Evolutionary conservation across 257 asterid genomes (phyloP).

Genomic region (Przewalskia tangutica): DNA sequence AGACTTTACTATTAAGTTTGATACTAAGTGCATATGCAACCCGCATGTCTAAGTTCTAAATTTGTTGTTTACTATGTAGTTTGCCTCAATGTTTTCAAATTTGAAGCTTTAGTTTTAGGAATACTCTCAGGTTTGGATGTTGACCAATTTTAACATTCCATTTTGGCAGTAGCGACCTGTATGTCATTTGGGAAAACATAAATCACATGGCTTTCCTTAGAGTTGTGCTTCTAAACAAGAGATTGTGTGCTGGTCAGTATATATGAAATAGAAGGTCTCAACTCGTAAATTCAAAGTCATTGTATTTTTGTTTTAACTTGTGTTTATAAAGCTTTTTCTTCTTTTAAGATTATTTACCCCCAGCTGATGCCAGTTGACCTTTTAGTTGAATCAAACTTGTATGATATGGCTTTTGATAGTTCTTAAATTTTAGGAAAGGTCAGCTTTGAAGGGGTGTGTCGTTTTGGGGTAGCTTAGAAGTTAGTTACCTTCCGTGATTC

Average conservation of each 20-base stretch:
- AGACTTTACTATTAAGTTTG: conserved; percentile 32
- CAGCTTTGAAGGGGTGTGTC: conserved; percentile 62
- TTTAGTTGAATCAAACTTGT: conserved; percentile 74
- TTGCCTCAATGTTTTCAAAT: not conserved
- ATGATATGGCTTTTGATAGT: conserved; percentile 83
- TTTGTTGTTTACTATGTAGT: not conserved
- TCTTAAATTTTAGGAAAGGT: conserved; percentile 84
- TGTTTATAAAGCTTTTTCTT: conserved; percentile 3
- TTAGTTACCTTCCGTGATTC: conserved; percentile 8
- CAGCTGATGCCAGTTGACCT: conserved; percentile 66
- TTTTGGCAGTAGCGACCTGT: not conserved
- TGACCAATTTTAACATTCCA: not conserved
- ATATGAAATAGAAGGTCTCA: not conserved
- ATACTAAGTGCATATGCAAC: not conserved
- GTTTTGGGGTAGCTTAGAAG: conserved; percentile 10
- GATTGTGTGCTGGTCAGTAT: not conserved
- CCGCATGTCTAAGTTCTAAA: not conserved
- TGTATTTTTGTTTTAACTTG: conserved; percentile 1
- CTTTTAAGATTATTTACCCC: conserved; percentile 51
- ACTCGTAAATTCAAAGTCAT: not conserved
- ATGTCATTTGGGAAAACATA: not conserved
- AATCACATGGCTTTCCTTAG: too few species aligned
- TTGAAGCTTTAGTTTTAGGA: not conserved
- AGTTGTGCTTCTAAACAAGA: not conserved
- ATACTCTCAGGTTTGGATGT: not conserved